Conservation (phyloP, 495 filamentous ascomycete species). For the Lasiosphaeris hirsuta region DNA sequence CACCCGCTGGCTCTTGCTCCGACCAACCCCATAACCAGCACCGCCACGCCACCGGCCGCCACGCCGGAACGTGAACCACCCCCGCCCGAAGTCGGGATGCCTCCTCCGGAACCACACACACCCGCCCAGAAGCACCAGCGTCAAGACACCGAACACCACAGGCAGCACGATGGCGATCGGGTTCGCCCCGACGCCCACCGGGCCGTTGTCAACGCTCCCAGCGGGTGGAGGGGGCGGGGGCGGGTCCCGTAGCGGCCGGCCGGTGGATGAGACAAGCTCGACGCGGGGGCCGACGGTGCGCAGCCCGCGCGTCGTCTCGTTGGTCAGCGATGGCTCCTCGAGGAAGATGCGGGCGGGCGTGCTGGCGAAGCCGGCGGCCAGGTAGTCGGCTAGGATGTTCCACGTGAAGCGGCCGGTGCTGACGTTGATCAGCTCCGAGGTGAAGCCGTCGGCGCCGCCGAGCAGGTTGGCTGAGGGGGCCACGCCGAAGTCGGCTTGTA, state of each 20-base stretch:
- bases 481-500: conserved; percentile 22
- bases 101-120: conserved; percentile 13
- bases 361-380: conserved; percentile 3
- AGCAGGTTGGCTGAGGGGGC: background rate
- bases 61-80: background rate
- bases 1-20: conserved; percentile 7
- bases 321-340: conserved; percentile 16
- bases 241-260: background rate
- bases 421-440: conserved; percentile 14
- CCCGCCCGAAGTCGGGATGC: conserved; percentile 8
- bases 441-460: conserved; percentile 17
- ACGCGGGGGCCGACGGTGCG: conserved; percentile 16
- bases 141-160: conserved; percentile 14
- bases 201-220: background rate
- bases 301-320: conserved; percentile 15
- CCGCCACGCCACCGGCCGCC: background rate
- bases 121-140: conserved; percentile 7
- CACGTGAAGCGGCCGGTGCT: conserved; percentile 18
- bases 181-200: conserved; percentile 3
- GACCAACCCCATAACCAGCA: background rate
- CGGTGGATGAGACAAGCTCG: conserved; percentile 3
- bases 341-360: conserved; percentile 14
- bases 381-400: conserved; percentile 15
- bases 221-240: no score
- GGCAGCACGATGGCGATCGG: conserved; percentile 23